Conservation (phyloP, 495 filamentous ascomycete species). For the Neurospora cerealis region DNA sequence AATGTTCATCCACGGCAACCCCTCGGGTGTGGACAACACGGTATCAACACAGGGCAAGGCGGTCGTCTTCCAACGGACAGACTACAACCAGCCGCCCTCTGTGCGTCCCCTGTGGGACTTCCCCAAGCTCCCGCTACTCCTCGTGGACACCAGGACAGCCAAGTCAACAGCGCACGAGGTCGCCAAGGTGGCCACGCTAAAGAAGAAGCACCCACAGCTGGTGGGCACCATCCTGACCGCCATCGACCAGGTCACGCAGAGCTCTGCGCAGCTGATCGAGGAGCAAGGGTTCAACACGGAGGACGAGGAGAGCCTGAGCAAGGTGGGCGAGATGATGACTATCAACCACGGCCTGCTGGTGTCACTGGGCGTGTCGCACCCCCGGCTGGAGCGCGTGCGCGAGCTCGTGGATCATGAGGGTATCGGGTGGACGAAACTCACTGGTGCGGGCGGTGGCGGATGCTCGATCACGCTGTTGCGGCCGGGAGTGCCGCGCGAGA, state of each 20-base stretch:
- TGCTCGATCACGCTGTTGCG: slow-evolving; percentile 87
- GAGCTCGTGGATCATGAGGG: slow-evolving; percentile 82
- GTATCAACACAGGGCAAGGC: slow-evolving; percentile 87
- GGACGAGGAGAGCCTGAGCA: slow-evolving; percentile 47
- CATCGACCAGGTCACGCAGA: slow-evolving; percentile 70
- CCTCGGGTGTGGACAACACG: slow-evolving; percentile 96
- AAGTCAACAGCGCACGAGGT: slow-evolving; percentile 79
- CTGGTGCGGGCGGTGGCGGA: slow-evolving; percentile 88
- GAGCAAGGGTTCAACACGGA: slow-evolving; percentile 50
- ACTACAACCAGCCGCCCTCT: slow-evolving; percentile 64
- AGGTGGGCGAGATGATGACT: slow-evolving; percentile 74
- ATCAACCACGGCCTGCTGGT: slow-evolving; percentile 89
- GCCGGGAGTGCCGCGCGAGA: slow-evolving; percentile 41
- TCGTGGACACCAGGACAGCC: slow-evolving; percentile 76
- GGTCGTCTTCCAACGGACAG: slow-evolving; percentile 73
- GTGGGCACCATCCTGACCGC: slow-evolving; percentile 69
- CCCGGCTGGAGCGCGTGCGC: slow-evolving; percentile 80
- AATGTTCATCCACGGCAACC: slow-evolving; percentile 93
- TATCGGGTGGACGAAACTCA: slow-evolving; percentile 96
- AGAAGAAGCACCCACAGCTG: slow-evolving; percentile 56
- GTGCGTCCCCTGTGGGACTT: slow-evolving; percentile 77
- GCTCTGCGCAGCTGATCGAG: slow-evolving; percentile 60
- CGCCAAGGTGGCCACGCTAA: slow-evolving; percentile 69
- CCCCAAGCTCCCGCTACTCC: slow-evolving; percentile 77
- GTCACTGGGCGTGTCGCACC: slow-evolving; percentile 86